Base-by-base conservation (phyloP, 1,284 basidiomycete genomes). In the Porodaedalea pini region DNA sequence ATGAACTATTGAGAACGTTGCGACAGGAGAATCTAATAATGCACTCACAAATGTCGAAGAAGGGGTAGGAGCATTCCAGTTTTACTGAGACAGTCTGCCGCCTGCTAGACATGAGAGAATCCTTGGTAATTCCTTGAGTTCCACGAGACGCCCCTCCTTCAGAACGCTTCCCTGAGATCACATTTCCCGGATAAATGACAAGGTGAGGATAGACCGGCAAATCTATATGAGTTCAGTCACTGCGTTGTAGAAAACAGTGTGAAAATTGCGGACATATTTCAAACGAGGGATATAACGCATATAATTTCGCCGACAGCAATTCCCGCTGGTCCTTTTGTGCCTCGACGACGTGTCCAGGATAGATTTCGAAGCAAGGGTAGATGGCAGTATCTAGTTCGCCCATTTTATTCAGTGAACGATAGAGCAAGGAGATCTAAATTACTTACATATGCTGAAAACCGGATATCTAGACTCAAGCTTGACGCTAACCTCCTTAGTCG, bases 161-260 rank as follows among this genome's bases (percentile, higher is more conserved):
- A n/a, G 25, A 1, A 13, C 40, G 21, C 7, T 19, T 4, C n/a
- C 11, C 15, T 41, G 19, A n/a, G 17, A 15, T n/a, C n/a, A n/a
- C n/a, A n/a, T n/a, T n/a, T n/a, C n/a, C n/a, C n/a, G 62, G 62
- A 56, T 66, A 66, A 40, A 67, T 48, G 29, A 61, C 51, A 27
- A 67, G 59, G 19, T 45, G 15, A 8, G 65, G 65, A 41, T 67
- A 67, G 19, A 37, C 51, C 17, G 34, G 11, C 27, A 39, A 11
- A 32, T 37, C 45, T 45, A 19, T 45, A 56, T 15, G 10, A 37
- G 31, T 17, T 43, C 15, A 51, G 15, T 25, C 37, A 7, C 1
- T 7, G 44, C 23, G 4, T 31, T 21, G 8, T 45, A 10, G 10
- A 10, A 36, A 15, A 23, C 13, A 43, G 27, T 15, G 32, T 17